Base-by-base conservation (phyloP, 2,329 filamentous ascomycete species). In the Diaporthe sp. region DNA sequence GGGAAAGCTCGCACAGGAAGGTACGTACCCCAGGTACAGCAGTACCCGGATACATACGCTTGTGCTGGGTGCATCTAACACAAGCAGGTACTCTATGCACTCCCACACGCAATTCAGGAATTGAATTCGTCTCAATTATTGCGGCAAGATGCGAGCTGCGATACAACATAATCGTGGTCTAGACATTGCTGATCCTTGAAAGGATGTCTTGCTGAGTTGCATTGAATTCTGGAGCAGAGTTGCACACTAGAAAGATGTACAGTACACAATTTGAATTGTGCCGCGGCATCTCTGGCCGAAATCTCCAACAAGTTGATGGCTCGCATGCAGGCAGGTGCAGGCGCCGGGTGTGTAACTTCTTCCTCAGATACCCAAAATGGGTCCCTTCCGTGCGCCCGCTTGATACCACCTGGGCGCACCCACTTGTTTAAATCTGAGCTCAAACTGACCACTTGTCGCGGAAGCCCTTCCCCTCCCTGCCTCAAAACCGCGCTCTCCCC, bases 221-320 rank as follows among this genome's bases (percentile, higher is more conserved):
- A 68, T 15, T 53, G 44, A n/a, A 37, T 9, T 5, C 31, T 31
- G 7, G 6, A 46, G n/a, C 25, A 46, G 42, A 65, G 61, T 65
- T 37, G 28, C 39, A 31, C n/a, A 49, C 8, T 49, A 22, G 44
- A 49, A 49, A 57, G 28, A 15, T 10, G 53, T 60, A 60, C 31
- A 42, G 19, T 37, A 39, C 34, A 31, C 25, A 46, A 44, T 15
- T 28, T 28, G 61, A n/a, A 53, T 53, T 68, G 62, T 68, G 62
- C 62, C 62, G 62, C 62, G 62, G 62, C 62, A 68, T 68, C 62
- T 68, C 62, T 68, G 62, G 62, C 62, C 62, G 62, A 68, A 39
- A 68, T 68, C 62, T 68, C 62, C 62, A 68, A 51, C 44, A 51
- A 42, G 39, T 44, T 62, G 37, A 44, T 25, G 39, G 60, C 37